Base-by-base conservation (phyloP, 805 yeast genomes). In the Zygosaccharomyces rouxii region DNA sequence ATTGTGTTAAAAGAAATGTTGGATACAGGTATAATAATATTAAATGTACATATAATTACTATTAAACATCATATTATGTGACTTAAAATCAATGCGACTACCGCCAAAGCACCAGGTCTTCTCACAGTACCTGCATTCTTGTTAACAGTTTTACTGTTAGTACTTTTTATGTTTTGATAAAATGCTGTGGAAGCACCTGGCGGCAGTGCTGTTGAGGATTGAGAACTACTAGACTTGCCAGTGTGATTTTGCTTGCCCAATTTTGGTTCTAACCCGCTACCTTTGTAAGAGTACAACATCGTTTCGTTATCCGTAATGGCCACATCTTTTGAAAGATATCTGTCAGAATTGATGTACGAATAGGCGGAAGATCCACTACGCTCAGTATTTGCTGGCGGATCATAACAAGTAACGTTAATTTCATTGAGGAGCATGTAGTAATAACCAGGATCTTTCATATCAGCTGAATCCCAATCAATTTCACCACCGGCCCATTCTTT, bases 401-500 rank as follows among this genome's bases (percentile, higher is more conserved):
- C 88, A 68, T 86, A 85, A 61, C 95, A 80, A 44, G 79, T 74
- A 42, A 89, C 76, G 13, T 75, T 72, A 31, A 88, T 73, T 39
- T 77, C 74, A 58, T 81, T 73, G 41, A 90, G 59, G 50, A 77
- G 74, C 23, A 86, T 82, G 64, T 81, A 88, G 71, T 79, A 84
- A 72, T 89, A 90, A n/a, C 97, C 97, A 44, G 83, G 78, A 49
- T 84, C 72, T 51, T 73, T 59, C 50, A 89, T 78, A 67, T 89
- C 97, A 3, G 73, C 64, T 11, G 90, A 77, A 65, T 84, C 69
- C 97, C 97, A 90, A 71, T 87, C 74, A 52, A 90, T 80, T 25
- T 54, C 72, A 70, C 97, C 97, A 70, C 96, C 96, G 31, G 96
- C 86, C 90, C 90, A 89, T 49, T 75, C 84, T 52, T 78, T 73